These are phyloP conservation scores for Globisporangium iwayamae DNA, from an alignment of 352 stramenopile species.

Conservation along the genomic window DNA sequence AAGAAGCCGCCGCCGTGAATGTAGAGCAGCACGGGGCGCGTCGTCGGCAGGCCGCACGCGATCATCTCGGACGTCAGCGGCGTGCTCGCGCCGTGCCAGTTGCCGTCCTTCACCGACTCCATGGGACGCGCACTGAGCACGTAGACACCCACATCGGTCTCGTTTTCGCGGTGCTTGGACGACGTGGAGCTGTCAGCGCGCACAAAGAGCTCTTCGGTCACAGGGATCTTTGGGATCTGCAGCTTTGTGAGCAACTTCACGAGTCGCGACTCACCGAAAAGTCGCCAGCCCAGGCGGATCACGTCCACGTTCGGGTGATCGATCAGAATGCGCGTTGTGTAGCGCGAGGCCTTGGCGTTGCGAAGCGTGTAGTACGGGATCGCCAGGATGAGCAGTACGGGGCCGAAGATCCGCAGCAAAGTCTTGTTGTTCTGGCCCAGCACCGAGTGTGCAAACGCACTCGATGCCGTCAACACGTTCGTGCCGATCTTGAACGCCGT, in stretches of 20 bases:
- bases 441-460: conserved; percentile 72
- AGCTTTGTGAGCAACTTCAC: conserved; percentile 61
- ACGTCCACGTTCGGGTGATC: conserved; percentile 81
- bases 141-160: conserved; percentile 64
- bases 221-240: conserved; percentile 59
- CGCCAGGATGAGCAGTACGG: conserved; percentile 53
- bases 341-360: conserved; percentile 61
- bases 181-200: conserved; percentile 35
- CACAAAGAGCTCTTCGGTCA: conserved; percentile 67
- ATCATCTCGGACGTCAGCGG: conserved; percentile 64
- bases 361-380: conserved; percentile 85
- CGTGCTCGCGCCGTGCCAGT: conserved; percentile 58
- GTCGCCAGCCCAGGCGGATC: conserved; percentile 78
- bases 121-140: conserved; percentile 70
- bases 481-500: conserved; percentile 83
- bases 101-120: conserved; percentile 53
- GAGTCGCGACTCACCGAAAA: conserved; percentile 81
- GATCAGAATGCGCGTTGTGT: conserved; percentile 77
- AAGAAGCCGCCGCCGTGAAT: conserved; percentile 88
- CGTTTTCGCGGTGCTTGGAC: conserved; percentile 29
- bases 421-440: conserved; percentile 59
- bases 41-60: conserved; percentile 57
- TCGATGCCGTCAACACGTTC: conserved; percentile 73
- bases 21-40: conserved; percentile 77
- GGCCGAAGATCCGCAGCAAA: conserved; percentile 55